Conservation (phyloP, 2,329 filamentous ascomycete genomes). For the Pseudocercospora ulei region DNA sequence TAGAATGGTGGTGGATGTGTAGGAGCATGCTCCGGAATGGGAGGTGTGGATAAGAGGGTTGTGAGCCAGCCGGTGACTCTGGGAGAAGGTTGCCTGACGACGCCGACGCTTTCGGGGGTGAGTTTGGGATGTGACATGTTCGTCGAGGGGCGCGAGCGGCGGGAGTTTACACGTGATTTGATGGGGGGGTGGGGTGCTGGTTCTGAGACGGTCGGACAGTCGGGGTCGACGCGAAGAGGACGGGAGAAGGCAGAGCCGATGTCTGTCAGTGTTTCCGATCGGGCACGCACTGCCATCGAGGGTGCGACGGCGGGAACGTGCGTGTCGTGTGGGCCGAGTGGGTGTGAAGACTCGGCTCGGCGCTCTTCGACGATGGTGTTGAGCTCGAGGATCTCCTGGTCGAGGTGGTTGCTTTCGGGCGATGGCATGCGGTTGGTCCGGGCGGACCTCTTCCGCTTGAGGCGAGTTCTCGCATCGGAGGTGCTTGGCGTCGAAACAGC, state of each 20-base stretch:
- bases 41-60: constrained; percentile 20
- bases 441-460: constrained; percentile 32
- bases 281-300: constrained; percentile 39
- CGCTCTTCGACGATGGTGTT: constrained; percentile 44
- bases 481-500: constrained; percentile 11
- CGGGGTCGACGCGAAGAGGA: constrained; percentile 25
- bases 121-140: constrained; percentile 19
- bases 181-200: constrained; percentile 10
- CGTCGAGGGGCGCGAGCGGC: constrained; percentile 22
- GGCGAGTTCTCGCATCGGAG: constrained; percentile 32
- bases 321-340: constrained; percentile 26
- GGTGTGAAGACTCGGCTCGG: constrained; percentile 33
- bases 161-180: constrained; percentile 20
- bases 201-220: constrained; percentile 7
- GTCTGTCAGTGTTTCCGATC: constrained; percentile 42
- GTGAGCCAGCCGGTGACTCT: constrained; percentile 30
- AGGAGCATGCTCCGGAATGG: constrained; percentile 1
- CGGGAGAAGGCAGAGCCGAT: constrained; percentile 43
- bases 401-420: constrained; percentile 30
- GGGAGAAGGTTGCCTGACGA: constrained; percentile 16
- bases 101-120: constrained; percentile 9
- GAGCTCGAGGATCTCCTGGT: constrained; percentile 42
- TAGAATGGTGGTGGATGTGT: constrained; percentile 22
- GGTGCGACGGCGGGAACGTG: constrained; percentile 44
- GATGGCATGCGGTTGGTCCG: constrained; percentile 21